Percentiles rank a stretch among this genome's conserved stretches.
Evolutionary conservation across 2,329 filamentous ascomycete species (phyloP).

Genomic region (Triangularia setosa): DNA sequence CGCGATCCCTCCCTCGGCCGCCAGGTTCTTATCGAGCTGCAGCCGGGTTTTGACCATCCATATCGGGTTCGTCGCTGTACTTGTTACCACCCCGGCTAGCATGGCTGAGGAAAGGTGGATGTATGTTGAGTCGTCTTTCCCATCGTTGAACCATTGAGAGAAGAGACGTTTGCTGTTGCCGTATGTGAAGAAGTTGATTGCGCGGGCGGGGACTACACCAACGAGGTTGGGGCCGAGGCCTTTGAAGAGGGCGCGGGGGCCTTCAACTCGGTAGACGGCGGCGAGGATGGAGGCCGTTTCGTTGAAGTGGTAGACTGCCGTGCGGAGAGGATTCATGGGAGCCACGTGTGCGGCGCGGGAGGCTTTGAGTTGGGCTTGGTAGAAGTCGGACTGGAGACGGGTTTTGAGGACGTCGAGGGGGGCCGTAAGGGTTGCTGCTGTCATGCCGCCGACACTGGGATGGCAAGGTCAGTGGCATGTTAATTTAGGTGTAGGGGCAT

Average conservation of each 20-base stretch:
- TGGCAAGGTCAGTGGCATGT: constrained; percentile 5
- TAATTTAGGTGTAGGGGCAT: neutral
- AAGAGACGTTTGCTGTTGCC: constrained; percentile 86
- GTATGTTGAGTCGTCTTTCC: constrained; percentile 61
- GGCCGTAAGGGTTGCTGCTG: constrained; percentile 84
- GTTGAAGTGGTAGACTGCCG: constrained; percentile 67
- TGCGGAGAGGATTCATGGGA: constrained; percentile 61
- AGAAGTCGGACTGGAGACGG: constrained; percentile 88
- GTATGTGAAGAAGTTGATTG: constrained; percentile 93
- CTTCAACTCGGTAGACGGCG: constrained; percentile 76
- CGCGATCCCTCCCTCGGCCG: constrained; percentile 52
- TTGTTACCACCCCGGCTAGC: constrained; percentile 76
- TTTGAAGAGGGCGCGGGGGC: constrained; percentile 85
- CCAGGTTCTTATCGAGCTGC: constrained; percentile 84
- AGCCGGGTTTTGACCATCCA: constrained; percentile 94
- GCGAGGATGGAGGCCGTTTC: constrained; percentile 85
- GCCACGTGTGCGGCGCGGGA: constrained; percentile 58
- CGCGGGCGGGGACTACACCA: constrained; percentile 82
- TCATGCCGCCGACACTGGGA: constrained; percentile 78
- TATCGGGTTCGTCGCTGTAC: constrained; percentile 90
- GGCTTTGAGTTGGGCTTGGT: constrained; percentile 75
- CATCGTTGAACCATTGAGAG: constrained; percentile 67
- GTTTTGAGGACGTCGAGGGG: constrained; percentile 94
- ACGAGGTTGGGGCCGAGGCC: constrained; percentile 86
- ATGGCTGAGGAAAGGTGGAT: constrained; percentile 76